These are phyloP conservation scores for Bretschneidera sinensis DNA, from an alignment of 345 rosid species.

Conservation along the genomic window DNA sequence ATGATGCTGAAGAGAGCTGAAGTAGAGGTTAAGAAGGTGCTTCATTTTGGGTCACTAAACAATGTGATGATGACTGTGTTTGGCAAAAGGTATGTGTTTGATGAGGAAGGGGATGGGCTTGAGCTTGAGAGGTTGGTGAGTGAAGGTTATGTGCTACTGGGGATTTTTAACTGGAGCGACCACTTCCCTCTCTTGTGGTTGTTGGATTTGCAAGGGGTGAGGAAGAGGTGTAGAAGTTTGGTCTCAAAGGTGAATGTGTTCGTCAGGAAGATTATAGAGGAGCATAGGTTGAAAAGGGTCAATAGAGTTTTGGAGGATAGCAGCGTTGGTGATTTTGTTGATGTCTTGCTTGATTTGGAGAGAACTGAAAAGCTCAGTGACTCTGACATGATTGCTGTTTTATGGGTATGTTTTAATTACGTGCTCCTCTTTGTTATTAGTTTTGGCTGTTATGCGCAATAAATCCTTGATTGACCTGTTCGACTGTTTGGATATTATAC, in stretches of 20 bases:
- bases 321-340: conserved; percentile 54
- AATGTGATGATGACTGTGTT: conserved; percentile 76
- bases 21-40: conserved; percentile 41
- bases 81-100: conserved; percentile 56
- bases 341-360: conserved; percentile 65
- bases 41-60: conserved; percentile 71
- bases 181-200: conserved; percentile 65
- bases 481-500: background rate
- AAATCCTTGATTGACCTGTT: too few species aligned
- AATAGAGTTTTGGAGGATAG: conserved; percentile 1
- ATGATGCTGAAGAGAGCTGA: conserved; percentile 27
- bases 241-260: conserved; percentile 49
- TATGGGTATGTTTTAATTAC: conserved; percentile 61
- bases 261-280: conserved; percentile 54
- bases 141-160: conserved; percentile 74
- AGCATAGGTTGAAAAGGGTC: conserved; percentile 41
- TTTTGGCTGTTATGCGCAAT: too few species aligned
- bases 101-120: conserved; percentile 21
- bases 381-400: conserved; percentile 74
- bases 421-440: background rate
- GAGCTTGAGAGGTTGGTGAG: conserved; percentile 60
- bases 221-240: conserved; percentile 56
- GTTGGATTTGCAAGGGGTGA: conserved; percentile 75
- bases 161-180: conserved; percentile 79
- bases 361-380: conserved; percentile 48